Conservation (phyloP, 2,329 filamentous ascomycete species). For the Hortaea werneckii region DNA sequence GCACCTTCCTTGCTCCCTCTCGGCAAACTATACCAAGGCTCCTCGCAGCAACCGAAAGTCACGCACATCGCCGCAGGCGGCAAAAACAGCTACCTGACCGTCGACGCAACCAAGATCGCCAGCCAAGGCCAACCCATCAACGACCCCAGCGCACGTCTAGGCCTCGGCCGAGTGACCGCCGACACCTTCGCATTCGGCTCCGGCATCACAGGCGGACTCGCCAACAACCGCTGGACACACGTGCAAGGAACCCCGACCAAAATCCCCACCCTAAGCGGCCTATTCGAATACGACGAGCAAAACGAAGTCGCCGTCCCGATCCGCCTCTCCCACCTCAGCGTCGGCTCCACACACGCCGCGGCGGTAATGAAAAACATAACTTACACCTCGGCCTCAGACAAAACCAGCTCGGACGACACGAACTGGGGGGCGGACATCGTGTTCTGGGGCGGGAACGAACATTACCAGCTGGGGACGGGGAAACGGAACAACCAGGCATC, state of each 20-base stretch:
- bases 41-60: slow-evolving; percentile 53
- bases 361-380: slow-evolving; percentile 76
- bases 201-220: slow-evolving; percentile 73
- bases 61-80: slow-evolving; percentile 79
- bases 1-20: slow-evolving; percentile 61
- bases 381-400: slow-evolving; percentile 36
- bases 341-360: slow-evolving; percentile 70
- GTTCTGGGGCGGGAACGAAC: slow-evolving; percentile 92
- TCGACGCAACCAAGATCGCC: slow-evolving; percentile 59
- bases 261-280: slow-evolving; percentile 69
- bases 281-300: slow-evolving; percentile 79
- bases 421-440: slow-evolving; percentile 84
- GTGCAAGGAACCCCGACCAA: slow-evolving; percentile 67
- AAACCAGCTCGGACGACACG: slow-evolving; percentile 52
- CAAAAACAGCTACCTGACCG: slow-evolving; percentile 73
- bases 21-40: slow-evolving; percentile 60
- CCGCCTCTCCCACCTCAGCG: slow-evolving; percentile 59
- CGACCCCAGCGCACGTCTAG: slow-evolving; percentile 13
- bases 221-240: slow-evolving; percentile 83
- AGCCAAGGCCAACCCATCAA: slow-evolving; percentile 6
- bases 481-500: slow-evolving; percentile 69
- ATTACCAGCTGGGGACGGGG: slow-evolving; percentile 85
- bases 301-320: slow-evolving; percentile 63
- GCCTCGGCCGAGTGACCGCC: slow-evolving; percentile 49
- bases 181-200: slow-evolving; percentile 84